Evolutionary conservation across 2,329 filamentous ascomycete genomes (phyloP).

Genomic region (Stromatinia cepivora): DNA sequence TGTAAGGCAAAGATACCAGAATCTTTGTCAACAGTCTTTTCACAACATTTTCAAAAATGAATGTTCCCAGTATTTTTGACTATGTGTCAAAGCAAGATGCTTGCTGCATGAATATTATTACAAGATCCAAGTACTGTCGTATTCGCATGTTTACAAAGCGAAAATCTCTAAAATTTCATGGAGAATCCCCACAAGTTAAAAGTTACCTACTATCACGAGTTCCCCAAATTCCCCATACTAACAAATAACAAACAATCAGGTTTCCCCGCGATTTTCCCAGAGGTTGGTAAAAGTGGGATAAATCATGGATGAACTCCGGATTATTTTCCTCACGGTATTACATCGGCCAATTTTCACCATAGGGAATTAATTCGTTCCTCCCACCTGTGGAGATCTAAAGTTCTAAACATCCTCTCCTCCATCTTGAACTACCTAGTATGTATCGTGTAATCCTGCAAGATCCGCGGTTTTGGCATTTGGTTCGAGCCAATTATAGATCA

Average conservation of each 20-base stretch:
- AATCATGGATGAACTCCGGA: not conserved
- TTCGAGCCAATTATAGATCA: no score
- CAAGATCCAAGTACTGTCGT: not conserved
- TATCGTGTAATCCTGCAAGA: no score
- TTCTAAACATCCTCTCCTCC: not conserved
- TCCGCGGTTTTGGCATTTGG: no score
- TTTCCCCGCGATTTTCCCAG: conserved; percentile 7
- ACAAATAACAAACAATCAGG: not conserved
- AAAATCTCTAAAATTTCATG: not conserved
- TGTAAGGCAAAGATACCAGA: not conserved
- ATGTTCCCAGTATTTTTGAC: not conserved
- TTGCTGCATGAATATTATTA: not conserved
- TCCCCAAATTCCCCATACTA: conserved; percentile 8
- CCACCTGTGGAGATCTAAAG: conserved; percentile 1
- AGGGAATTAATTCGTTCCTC: not conserved
- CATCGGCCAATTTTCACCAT: not conserved
- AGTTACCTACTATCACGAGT: not conserved
- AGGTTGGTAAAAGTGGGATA: conserved; percentile 12
- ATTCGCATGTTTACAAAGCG: not conserved
- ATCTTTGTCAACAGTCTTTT: not conserved
- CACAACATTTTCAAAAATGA: not conserved
- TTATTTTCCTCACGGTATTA: not conserved
- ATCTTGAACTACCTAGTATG: not conserved
- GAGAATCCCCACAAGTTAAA: not conserved
- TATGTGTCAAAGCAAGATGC: not conserved